Base-by-base conservation (phyloP, 192 early-diverging fungal genomes). In the Haplosporangium gracile region DNA sequence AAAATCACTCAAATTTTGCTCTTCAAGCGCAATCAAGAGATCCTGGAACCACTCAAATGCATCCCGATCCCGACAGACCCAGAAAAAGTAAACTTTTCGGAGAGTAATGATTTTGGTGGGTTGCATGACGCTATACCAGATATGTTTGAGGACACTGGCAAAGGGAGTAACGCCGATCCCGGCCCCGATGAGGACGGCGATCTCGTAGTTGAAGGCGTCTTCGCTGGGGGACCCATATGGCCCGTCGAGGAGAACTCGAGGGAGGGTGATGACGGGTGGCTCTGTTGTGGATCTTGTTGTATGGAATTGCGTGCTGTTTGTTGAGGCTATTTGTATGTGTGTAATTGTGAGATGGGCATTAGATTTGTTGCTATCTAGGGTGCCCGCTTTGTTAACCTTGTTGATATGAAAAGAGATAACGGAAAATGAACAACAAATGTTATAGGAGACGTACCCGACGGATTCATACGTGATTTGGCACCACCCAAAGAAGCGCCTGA, bases 11-110 rank as follows among this genome's bases (percentile, higher is more conserved):
- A 91, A 76, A 81, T 96, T 94, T 80, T 96, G 95, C 69, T 96
- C 94, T 78, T 97, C 96, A 40, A 97, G 91, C 18, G 95, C 95
- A 80, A 91, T 89, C 72, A 97, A 92, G 70, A 97, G 87, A 78
- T 96, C 95, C 88, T 94, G 94, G 90, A 97, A 97, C 95, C 96
- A 96, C 83, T 97, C 96, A 72, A 97, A 97, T 20, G 94, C 94
- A 75, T 94, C 93, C 76, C 93, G 95, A 87, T 97, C 96, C 32
- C 96, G 91, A 85, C 94, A 95, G 49, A 95, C 90, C 96, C 96
- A 97, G 88, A 96, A 89, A 80, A 97, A 97, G 84, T 97, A 97
- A 18, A 96, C 96, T 83, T 97, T 97, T 80, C 92, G 93, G 51
- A 97, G 89, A 5, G 77, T 82, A 15, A 79, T 88, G 49, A 77